Evolutionary conservation across 306 rosid species (phyloP), one percentile per base, ranked within the genome.

Genomic region (Sesbania bispinosa): DNA sequence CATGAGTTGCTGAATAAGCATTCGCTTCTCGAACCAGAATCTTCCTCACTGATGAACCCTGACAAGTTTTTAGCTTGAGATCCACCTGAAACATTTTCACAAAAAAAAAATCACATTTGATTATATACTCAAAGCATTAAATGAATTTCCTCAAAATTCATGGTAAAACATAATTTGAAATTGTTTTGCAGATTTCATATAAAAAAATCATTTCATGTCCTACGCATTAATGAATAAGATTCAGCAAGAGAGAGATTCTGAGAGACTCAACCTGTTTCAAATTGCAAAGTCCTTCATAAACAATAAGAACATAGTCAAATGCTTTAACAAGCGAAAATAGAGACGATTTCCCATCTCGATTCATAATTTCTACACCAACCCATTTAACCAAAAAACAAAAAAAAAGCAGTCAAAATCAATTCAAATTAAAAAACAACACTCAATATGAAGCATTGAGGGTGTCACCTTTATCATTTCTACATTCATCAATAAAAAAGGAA

Each of bases 241-340:
- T 60, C n/a, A 16, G 14, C 20, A 9, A 53, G 30, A 42, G 18
- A 7, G 29, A 70, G 73, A 33, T 11, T 42, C 1, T 9, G 24
- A 61, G 30, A 59, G 29, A 41, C 21, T 57, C 39, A 74, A 13
- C 64, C 75, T 94, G 99, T 45, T 88, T 94, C 79, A 94, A 78
- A 83, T 83, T 88, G 83, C 99, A 94, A 87, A 91, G 89, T 46
- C 99, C 97, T 83, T 95, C 96, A 58, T 89, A 95, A 42, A 89
- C 96, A 26, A 95, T 87, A 53, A 95, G 92, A 58, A 91, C 93
- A 85, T 96, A 80, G 74, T 94, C 99, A 77, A 95, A 95, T 11
- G 97, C 91, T 68, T 85, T 91, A 33, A 91, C 97, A 62, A 95
- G 89, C 29, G 99, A 88, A 62, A 95, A 90, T 65, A 95, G 80